Conservation (phyloP, 225 moss, liverwort and hornwort genomes). For the Climacium dendroides region DNA sequence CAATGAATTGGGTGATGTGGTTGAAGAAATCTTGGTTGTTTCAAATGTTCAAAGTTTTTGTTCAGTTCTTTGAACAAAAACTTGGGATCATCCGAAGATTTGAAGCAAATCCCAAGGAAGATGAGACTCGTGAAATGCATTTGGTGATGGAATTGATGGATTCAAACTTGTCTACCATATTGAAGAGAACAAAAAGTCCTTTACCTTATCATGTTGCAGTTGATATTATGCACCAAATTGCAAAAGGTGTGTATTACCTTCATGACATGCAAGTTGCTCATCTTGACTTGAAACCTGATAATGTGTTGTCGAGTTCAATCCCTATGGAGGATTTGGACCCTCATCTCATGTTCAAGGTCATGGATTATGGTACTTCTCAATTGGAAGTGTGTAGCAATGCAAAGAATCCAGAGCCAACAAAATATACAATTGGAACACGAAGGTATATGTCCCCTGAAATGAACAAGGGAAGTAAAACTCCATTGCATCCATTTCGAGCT, state of each 20-base stretch:
- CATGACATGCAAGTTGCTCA: no score
- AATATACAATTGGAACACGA: background rate
- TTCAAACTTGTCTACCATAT: background rate
- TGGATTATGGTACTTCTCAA: no score
- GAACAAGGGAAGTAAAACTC: background rate
- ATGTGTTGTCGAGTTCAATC: no score
- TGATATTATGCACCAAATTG: background rate
- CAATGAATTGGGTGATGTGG: background rate
- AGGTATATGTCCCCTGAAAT: background rate
- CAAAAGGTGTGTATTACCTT: background rate
- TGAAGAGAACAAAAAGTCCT: background rate
- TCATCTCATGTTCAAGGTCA: background rate
- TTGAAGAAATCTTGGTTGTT: background rate
- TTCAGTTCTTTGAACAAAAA: background rate
- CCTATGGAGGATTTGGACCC: background rate
- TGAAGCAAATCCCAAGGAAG: fast-evolving
- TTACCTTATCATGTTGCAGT: background rate
- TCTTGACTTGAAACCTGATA: no score
- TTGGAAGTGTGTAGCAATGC: background rate
- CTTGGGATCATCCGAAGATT: background rate
- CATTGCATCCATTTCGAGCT: background rate
- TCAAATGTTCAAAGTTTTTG: background rate
- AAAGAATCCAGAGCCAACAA: background rate
- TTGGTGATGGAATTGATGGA: background rate
- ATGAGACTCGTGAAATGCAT: background rate